phyloP scores from a whole-genome alignment of 2,329 filamentous ascomycete species.

The Neophaeococcomyces mojaviensis region DNA sequence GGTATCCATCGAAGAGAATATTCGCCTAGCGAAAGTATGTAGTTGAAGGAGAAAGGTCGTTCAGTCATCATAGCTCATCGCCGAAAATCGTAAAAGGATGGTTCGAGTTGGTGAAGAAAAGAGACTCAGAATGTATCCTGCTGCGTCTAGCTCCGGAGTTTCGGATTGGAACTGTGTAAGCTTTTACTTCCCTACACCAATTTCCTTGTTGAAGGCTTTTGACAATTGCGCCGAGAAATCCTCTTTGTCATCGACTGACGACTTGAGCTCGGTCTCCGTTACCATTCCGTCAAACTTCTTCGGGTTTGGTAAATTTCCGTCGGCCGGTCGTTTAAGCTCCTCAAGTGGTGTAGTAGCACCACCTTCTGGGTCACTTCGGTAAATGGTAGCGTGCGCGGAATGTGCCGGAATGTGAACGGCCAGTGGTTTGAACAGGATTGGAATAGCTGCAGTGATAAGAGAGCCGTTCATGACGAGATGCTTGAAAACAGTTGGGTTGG shows the following conservation, averaged over 20 bases:
- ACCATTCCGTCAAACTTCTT: conserved; percentile 6
- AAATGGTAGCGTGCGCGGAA: background rate
- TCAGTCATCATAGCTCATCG: no score
- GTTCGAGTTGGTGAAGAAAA: no score
- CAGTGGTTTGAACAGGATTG: background rate
- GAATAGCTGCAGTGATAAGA: conserved; percentile 2
- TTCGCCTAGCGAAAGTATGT: no score
- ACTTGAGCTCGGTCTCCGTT: background rate
- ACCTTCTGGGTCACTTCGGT: background rate
- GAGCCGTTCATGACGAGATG: conserved; percentile 4
- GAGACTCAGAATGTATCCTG: no score
- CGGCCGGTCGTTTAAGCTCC: background rate
- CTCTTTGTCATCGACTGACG: background rate
- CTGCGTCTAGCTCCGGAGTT: no score
- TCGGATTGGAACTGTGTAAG: no score
- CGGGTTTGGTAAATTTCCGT: background rate
- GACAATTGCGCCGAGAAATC: background rate
- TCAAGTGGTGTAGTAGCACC: background rate
- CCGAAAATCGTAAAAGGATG: no score
- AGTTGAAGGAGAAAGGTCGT: no score
- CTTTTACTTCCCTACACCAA: background rate
- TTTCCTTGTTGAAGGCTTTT: conserved; percentile 2
- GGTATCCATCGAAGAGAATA: no score
- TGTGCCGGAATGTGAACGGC: background rate
- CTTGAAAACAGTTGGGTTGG: conserved; percentile 4